Evolutionary conservation across 2,329 filamentous ascomycete species (phyloP).

Genomic region (Colletotrichum eremochloae): DNA sequence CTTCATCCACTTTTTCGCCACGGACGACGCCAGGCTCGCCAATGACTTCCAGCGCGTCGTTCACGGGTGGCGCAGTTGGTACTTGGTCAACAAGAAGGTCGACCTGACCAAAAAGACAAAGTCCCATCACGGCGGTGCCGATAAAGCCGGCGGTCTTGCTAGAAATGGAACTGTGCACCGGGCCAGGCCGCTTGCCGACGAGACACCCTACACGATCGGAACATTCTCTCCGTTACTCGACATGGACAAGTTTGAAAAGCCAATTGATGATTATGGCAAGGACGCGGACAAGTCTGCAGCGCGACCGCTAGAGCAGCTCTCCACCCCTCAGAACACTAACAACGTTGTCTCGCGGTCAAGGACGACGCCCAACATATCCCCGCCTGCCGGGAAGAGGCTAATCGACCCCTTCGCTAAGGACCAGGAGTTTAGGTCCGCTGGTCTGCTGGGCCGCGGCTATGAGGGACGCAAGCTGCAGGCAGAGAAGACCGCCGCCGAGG

Average conservation of each 20-base stretch:
- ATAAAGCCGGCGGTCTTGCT: conserved; percentile 48
- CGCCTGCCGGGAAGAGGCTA: conserved; percentile 21
- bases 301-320: conserved; percentile 19
- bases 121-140: conserved; percentile 48
- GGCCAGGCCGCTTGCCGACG: conserved; percentile 59
- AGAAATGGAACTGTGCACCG: conserved; percentile 51
- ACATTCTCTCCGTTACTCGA: conserved; percentile 78
- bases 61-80: conserved; percentile 92
- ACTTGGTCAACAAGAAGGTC: conserved; percentile 79
- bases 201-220: conserved; percentile 73
- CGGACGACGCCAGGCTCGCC: conserved; percentile 77
- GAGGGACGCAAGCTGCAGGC: conserved; percentile 61
- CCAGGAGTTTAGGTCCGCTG: conserved; percentile 62
- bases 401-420: conserved; percentile 47
- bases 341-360: conserved; percentile 36
- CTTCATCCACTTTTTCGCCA: conserved; percentile 93
- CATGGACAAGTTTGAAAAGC: conserved; percentile 68
- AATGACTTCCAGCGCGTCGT: conserved; percentile 78
- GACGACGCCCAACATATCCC: conserved; percentile 26
- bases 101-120: conserved; percentile 57
- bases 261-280: conserved; percentile 63
- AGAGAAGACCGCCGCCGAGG: conserved; percentile 44
- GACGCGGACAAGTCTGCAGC: conserved; percentile 48
- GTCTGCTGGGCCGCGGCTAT: conserved; percentile 65
- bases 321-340: conserved; percentile 14